Evolutionary conservation across 495 filamentous ascomycete genomes (phyloP).

Genomic region (Margaritispora aquatica): DNA sequence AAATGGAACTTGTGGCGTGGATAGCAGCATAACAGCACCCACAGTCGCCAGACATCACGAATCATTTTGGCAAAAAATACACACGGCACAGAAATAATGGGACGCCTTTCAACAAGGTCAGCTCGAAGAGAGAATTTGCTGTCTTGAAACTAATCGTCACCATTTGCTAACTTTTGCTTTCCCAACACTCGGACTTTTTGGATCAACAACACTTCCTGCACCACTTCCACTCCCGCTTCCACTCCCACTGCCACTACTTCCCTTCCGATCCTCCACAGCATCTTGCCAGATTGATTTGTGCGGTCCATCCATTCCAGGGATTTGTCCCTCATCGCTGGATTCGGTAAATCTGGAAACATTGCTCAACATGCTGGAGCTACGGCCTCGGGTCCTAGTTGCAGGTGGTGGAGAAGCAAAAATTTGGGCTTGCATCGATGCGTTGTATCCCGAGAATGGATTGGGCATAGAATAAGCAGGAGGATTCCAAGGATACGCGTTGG

Average conservation of each 20-base stretch:
- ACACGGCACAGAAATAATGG: not conserved
- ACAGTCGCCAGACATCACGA: not conserved
- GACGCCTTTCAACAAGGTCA: not conserved
- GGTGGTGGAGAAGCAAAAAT: not conserved
- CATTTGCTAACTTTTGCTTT: conserved; percentile 10
- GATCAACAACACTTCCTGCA: conserved; percentile 20
- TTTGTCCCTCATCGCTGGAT: conserved; percentile 36
- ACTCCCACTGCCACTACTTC: conserved; percentile 18
- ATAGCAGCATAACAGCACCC: no score
- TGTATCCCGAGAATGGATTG: conserved; percentile 2
- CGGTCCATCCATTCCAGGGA: not conserved
- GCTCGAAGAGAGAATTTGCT: not conserved
- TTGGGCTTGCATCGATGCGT: not conserved
- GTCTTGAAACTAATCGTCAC: conserved; percentile 1
- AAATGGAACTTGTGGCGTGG: not conserved
- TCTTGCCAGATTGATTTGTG: conserved; percentile 4
- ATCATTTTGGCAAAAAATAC: not conserved
- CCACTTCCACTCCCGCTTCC: conserved; percentile 4
- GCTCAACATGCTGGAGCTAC: conserved; percentile 59
- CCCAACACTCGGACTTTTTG: conserved; percentile 20
- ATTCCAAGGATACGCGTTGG: conserved; percentile 14
- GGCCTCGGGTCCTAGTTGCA: conserved; percentile 38
- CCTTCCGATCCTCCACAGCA: conserved; percentile 15
- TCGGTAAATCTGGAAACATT: conserved; percentile 62
- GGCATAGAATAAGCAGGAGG: not conserved